These are phyloP conservation scores for Neonectria magnoliae DNA, from an alignment of 2,329 filamentous ascomycete species.

Conservation along the genomic window DNA sequence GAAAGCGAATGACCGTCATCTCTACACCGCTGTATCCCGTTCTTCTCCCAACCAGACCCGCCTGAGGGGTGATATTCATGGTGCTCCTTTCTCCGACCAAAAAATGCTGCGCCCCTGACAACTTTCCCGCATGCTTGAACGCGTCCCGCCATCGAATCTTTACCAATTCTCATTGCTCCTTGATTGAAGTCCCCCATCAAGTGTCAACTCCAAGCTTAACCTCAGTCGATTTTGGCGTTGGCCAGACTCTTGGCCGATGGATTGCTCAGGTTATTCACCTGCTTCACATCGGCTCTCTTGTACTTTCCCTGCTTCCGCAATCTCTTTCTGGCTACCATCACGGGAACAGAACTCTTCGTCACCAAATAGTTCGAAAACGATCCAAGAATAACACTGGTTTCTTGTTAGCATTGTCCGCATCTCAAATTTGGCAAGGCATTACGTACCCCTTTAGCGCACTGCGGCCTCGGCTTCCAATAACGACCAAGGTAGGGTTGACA, in stretches of 20 bases:
- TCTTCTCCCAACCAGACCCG: slow-evolving; percentile 9
- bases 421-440: slow-evolving; percentile 2
- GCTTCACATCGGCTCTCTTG: slow-evolving; percentile 71
- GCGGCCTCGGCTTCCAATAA: slow-evolving; percentile 89
- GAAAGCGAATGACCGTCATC: slow-evolving; percentile 14
- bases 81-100: slow-evolving; percentile 2
- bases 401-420: slow-evolving; percentile 44
- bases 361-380: slow-evolving; percentile 98
- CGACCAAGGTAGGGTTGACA: slow-evolving; percentile 89
- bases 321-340: slow-evolving; percentile 96
- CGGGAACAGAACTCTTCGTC: slow-evolving; percentile 93
- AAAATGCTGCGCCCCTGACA: slow-evolving; percentile 18
- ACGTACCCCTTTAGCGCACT: slow-evolving; percentile 92
- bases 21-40: slow-evolving; percentile 8
- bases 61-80: slow-evolving; percentile 18
- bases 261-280: slow-evolving; percentile 84
- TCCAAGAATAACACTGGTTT: slow-evolving; percentile 82
- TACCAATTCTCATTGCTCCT: not conserved
- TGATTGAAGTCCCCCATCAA: not conserved
- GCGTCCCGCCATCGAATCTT: not conserved
- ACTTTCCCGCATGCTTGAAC: slow-evolving; percentile 9
- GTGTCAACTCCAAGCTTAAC: not conserved
- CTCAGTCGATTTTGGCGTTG: slow-evolving; percentile 78
- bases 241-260: slow-evolving; percentile 73
- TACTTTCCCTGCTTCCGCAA: slow-evolving; percentile 88